Evolutionary conservation across 2,329 filamentous ascomycete genomes (phyloP), one percentile per base, ranked within the genome.

Genomic region (Penicillium psychrosexuale): DNA sequence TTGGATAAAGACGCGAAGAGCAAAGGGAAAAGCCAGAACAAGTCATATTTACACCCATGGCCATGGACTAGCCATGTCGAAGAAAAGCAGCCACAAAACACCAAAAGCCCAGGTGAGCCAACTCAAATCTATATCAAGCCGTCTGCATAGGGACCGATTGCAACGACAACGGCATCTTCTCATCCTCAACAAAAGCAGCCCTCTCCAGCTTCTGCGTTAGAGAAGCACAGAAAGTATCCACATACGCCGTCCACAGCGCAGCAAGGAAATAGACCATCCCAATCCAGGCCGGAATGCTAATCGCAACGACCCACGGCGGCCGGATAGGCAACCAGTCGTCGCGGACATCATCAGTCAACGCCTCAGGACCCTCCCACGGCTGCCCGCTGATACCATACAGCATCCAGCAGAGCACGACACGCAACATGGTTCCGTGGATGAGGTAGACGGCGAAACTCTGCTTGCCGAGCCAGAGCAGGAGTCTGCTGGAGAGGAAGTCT

Each of bases 401-500:
- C 66, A 82, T 75, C 72, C 80, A 80, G 37, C 75, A 75, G 22
- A 80, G 74, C 1, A 81, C 74, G 2, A 78, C 79, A 19, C 80
- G 78, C 43, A 83, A 66, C 15, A 83, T 73, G 0, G 80, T 82
- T 44, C 80, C 80, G 64, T 83, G 80, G 9, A 77, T 73, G 12
- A 83, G 75, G 61, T 83, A 83, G 5, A 83, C 80, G 24, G 80
- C 80, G 56, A 82, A 82, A 50, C 77, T 80, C 65, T 81, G 79
- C 56, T 77, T 75, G n/a, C 80, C 80, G 3, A 82, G 70, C 78
- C 78, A 82, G 55, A 81, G 77, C 34, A 82, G 77, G 2, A 79
- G 60, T 28, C 75, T 73, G 65, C 79, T 79, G 5, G 78, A 78
- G 24, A 83, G 75, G 19, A 80, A 71, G 27, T 73, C 72, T 60